These are phyloP conservation scores for Podaxis sp. DNA, from an alignment of 768 basidiomycete species.

Conservation along the genomic window DNA sequence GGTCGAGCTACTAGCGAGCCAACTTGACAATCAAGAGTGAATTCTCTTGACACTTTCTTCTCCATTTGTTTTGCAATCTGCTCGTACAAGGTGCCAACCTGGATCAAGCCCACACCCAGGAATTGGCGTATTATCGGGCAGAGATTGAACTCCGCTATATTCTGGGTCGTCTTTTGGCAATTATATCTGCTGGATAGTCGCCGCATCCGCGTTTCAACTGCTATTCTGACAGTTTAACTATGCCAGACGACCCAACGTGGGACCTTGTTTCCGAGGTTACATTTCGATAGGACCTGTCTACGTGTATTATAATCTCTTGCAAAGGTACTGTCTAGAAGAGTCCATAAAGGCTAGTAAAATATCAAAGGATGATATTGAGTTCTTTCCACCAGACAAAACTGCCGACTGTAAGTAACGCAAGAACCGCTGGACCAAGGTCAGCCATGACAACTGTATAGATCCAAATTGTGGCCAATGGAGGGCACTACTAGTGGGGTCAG, in stretches of 20 bases:
- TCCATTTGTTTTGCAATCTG: constrained; percentile 28
- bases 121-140: constrained; percentile 78
- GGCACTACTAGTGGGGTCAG: constrained; percentile 45
- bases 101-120: constrained; percentile 57
- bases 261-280: background rate
- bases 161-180: background rate
- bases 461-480: constrained; percentile 79
- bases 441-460: constrained; percentile 72
- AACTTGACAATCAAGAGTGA: constrained; percentile 16
- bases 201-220: background rate
- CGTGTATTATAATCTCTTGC: background rate
- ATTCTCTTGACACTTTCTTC: constrained; percentile 10
- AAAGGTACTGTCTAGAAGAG: background rate
- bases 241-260: background rate
- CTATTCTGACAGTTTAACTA: background rate
- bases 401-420: constrained; percentile 53
- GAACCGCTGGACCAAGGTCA: constrained; percentile 57
- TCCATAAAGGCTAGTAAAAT: constrained; percentile 10
- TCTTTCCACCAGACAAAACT: constrained; percentile 63
- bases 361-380: constrained; percentile 41
- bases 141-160: constrained; percentile 35
- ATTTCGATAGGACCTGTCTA: background rate
- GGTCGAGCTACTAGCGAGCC: constrained; percentile 22
- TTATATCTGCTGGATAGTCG: background rate
- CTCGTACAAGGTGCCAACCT: constrained; percentile 79